Base-by-base conservation (phyloP, 306 rosid species). In the Fragaria ananassa region DNA sequence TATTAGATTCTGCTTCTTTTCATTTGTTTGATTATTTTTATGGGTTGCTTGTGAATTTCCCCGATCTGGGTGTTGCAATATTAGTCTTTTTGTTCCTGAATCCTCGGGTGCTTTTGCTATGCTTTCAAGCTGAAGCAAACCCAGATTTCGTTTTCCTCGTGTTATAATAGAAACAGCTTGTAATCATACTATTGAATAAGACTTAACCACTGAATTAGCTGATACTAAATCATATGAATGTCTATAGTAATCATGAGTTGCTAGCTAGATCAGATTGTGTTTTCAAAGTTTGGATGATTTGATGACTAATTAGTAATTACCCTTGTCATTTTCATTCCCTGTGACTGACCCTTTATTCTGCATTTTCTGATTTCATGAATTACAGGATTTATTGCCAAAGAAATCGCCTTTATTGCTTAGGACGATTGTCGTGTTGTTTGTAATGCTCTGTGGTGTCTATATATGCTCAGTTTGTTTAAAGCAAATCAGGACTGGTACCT, bases 361-460 rank as follows among this genome's bases (percentile, higher is more conserved):
- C 41, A 85, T 53, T 47, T 34, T 70, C 31, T 60, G 37, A 67
- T 80, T 27, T 49, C 39, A 61, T 83, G 41, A 75, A 81, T 68
- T 76, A 35, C 92, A 96, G 98, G 99, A 91, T 80, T 57, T 75
- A 74, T 78, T 87, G 78, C 88, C 88, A 75, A 96, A 88, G 88
- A 92, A 82, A 71, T 88, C 97, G 13, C 90, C 98, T 18, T 83
- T 92, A 88, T 78, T 87, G 77, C 79, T 91, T 93, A 88, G 97
- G 88, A 79, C 91, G 89, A 74, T 83, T 51, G 93, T 91, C 10
- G 80, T 96, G 78, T 74, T 86, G 80, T 84, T 92, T 86, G 91
- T 90, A 63, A 92, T 92, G 98, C 85, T 92, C 61, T 91, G 96
- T 85, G 98, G 99, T 51, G 90, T 91, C 79, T 96, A 89, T 82